A percentile compares a stretch with the other conserved stretches of the same genome.
Evolutionary conservation across 2,329 filamentous ascomycete species (phyloP).

Genomic region (Stemphylium lycopersici): DNA sequence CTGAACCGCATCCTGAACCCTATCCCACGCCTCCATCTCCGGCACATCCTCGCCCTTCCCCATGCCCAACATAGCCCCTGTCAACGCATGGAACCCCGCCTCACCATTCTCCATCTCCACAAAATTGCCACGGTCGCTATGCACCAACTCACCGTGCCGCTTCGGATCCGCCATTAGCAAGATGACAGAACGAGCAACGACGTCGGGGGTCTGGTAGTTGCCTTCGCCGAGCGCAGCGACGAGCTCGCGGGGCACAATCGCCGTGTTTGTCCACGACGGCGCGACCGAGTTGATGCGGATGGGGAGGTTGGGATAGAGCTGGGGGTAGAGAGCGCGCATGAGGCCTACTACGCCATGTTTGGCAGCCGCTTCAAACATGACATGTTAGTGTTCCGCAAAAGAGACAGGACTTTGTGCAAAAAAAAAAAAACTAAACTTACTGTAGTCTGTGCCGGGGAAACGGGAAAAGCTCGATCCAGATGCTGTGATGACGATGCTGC

Average conservation of each 20-base stretch:
- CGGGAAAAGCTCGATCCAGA: constrained; percentile 37
- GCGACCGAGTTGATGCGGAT: constrained; percentile 45
- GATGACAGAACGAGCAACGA: constrained; percentile 30
- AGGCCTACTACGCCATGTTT: constrained; percentile 44
- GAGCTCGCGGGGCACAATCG: constrained; percentile 24
- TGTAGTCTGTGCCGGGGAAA: constrained; percentile 39
- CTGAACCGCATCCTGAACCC: not conserved
- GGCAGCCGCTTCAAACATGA: constrained; percentile 21
- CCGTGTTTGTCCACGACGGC: constrained; percentile 41
- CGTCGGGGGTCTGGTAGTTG: constrained; percentile 30
- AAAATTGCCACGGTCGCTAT: constrained; percentile 31
- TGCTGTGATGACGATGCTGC: constrained; percentile 42
- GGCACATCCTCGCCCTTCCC: constrained; percentile 3
- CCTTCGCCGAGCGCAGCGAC: constrained; percentile 23
- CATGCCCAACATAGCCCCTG: constrained; percentile 24
- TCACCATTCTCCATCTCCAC: constrained; percentile 39
- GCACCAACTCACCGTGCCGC: constrained; percentile 37
- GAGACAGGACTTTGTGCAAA: not conserved
- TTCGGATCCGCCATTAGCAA: constrained; percentile 36
- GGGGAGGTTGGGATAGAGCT: constrained; percentile 30
- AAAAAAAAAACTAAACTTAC: constrained; percentile 27
- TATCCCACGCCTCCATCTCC: constrained; percentile 2
- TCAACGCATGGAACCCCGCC: constrained; percentile 25
- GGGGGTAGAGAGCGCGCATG: constrained; percentile 29
- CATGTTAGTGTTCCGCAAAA: constrained; percentile 7